Evolutionary conservation across 192 early-diverging fungal genomes (phyloP).

Genomic region (Anaeromyces robustus): DNA sequence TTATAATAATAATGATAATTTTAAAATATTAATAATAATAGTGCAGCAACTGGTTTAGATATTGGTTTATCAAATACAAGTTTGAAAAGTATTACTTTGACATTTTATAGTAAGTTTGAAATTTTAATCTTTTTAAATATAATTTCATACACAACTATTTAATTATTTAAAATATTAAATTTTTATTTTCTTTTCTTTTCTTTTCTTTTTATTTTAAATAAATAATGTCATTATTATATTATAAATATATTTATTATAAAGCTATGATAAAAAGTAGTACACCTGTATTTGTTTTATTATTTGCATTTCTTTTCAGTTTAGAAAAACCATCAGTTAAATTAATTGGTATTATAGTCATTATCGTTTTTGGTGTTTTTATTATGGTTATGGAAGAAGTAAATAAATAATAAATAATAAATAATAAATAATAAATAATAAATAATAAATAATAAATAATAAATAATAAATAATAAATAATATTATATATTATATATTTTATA

Average conservation of each 20-base stretch:
- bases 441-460: too few species aligned
- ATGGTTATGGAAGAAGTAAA: neutral
- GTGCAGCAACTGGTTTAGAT: neutral
- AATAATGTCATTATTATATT: too few species aligned
- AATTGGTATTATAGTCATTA: neutral
- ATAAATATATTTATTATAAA: too few species aligned
- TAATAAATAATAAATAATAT: too few species aligned
- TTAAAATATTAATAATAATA: neutral
- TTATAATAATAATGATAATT: too few species aligned
- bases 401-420: neutral
- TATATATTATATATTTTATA: too few species aligned
- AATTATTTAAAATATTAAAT: too few species aligned
- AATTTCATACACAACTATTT: too few species aligned
- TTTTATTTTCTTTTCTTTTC: too few species aligned
- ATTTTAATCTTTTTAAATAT: too few species aligned
- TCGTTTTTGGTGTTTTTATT: neutral
- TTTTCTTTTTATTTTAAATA: too few species aligned
- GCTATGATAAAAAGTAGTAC: neutral
- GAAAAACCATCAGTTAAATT: neutral
- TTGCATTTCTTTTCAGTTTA: neutral
- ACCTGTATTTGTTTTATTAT: neutral
- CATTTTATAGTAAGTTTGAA: neutral
- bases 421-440: too few species aligned
- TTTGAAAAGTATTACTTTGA: neutral
- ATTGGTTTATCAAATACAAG: neutral